These are phyloP conservation scores for Modicella reniformis DNA, from an alignment of 371 early-diverging fungal species.

Conservation along the genomic window DNA sequence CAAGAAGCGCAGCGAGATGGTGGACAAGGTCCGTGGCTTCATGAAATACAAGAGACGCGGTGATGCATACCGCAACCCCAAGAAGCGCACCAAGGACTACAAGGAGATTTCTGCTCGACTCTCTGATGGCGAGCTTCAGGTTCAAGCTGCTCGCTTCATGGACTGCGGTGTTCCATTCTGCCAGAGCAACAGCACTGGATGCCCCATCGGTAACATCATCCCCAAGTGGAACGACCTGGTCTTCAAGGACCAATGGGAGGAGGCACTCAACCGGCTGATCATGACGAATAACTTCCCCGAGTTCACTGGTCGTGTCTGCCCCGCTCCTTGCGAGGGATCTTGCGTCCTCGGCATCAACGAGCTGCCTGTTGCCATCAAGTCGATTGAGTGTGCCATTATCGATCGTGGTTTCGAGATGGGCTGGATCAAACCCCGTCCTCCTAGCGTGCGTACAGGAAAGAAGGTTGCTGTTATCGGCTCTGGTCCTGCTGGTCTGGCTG, in stretches of 20 bases:
- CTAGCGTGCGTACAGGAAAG: conserved; percentile 82
- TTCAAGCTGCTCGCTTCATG: conserved; percentile 97
- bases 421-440: conserved; percentile 91
- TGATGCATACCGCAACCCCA: conserved; percentile 87
- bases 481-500: conserved; percentile 95
- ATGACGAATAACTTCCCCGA: conserved; percentile 98
- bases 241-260: conserved; percentile 92
- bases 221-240: conserved; percentile 98
- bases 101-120: conserved; percentile 92
- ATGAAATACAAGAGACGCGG: conserved; percentile 89
- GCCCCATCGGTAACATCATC: conserved; percentile 96
- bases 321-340: conserved; percentile 94
- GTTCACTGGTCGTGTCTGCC: conserved; percentile 92
- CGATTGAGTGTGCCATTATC: conserved; percentile 96
- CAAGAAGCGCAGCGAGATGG: conserved; percentile 69
- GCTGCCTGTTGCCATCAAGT: conserved; percentile 94
- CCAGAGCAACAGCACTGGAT: conserved; percentile 91
- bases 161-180: conserved; percentile 98
- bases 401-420: conserved; percentile 94
- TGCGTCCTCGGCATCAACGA: conserved; percentile 93
- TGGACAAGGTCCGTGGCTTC: conserved; percentile 90
- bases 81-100: conserved; percentile 87
- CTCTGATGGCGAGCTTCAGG: conserved; percentile 79
- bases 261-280: conserved; percentile 89
- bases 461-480: conserved; percentile 91